Percentiles rank a stretch among this genome's conserved stretches.
phyloP scores from a whole-genome alignment of 2,329 filamentous ascomycete genomes.

The Diaporthe sp. region DNA sequence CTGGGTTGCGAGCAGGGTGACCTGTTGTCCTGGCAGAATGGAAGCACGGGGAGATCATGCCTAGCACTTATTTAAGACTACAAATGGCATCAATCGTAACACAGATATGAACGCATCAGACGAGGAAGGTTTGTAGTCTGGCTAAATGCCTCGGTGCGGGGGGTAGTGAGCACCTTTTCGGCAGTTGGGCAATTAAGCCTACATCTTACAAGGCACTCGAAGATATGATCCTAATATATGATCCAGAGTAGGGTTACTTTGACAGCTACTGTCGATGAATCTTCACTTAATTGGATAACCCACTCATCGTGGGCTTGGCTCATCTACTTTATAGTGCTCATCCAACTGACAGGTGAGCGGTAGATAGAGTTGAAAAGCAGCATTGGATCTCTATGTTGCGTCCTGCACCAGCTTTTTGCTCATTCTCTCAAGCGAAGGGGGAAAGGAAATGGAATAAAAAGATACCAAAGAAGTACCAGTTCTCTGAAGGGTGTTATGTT shows the following conservation, averaged over 20 bases:
- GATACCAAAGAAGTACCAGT: not conserved
- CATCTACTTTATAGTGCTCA: not conserved
- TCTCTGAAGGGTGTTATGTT: not conserved
- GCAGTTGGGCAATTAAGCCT: slow-evolving; percentile 10
- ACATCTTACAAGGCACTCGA: not conserved
- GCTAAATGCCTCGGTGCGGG: slow-evolving; percentile 6
- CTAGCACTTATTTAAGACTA: not conserved
- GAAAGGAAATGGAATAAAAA: not conserved
- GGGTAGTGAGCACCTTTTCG: not conserved
- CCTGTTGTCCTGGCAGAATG: not conserved
- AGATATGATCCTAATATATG: not conserved
- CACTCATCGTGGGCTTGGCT: not conserved
- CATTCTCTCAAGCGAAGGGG: not conserved
- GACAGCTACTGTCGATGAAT: not conserved
- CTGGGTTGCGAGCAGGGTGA: not conserved
- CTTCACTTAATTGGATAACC: not conserved
- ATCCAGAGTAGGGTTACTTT: slow-evolving; percentile 7
- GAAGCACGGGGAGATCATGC: slow-evolving; percentile 4
- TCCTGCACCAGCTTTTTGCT: not conserved
- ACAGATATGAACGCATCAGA: not conserved
- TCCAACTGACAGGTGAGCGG: not conserved
- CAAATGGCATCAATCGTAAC: not conserved
- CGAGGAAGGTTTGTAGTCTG: not conserved
- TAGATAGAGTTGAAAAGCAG: not conserved
- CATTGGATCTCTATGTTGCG: not conserved